phyloP scores from a whole-genome alignment of 2,329 filamentous ascomycete species.

The Colletotrichum sp. region DNA sequence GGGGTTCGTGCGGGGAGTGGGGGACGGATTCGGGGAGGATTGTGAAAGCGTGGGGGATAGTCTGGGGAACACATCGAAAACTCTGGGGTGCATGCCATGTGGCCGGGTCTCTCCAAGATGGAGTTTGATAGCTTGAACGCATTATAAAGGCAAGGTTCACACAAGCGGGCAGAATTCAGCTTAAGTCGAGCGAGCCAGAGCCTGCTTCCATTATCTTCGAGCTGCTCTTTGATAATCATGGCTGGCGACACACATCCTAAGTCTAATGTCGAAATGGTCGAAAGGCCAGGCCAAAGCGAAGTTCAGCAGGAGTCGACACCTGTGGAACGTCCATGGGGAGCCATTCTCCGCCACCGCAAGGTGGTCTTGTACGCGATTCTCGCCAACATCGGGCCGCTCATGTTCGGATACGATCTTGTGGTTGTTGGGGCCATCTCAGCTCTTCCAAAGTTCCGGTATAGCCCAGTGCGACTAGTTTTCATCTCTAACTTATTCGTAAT shows the following conservation, averaged over 20 bases:
- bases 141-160: not conserved
- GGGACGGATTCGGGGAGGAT: not conserved
- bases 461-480: not conserved
- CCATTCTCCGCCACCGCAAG: not conserved
- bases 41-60: not conserved
- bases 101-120: not conserved
- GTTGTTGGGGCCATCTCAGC: not conserved
- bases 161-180: not conserved
- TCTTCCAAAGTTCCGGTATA: not conserved
- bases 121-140: not conserved
- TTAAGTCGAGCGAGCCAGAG: not conserved
- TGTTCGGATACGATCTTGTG: constrained; percentile 4
- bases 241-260: not conserved
- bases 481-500: not conserved
- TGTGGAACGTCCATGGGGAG: not conserved
- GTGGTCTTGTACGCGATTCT: not conserved
- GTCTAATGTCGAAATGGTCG: not conserved
- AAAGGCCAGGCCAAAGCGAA: not conserved
- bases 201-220: not conserved
- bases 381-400: not conserved
- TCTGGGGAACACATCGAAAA: not conserved
- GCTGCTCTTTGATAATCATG: not conserved
- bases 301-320: not conserved
- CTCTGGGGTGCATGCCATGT: not conserved
- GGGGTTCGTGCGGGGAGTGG: not conserved